A percentile compares a stretch with the other conserved stretches of the same genome.
These are phyloP conservation scores for Hyphopichia homilentoma DNA, from an alignment of 805 yeast genomes.

Conservation along the genomic window DNA sequence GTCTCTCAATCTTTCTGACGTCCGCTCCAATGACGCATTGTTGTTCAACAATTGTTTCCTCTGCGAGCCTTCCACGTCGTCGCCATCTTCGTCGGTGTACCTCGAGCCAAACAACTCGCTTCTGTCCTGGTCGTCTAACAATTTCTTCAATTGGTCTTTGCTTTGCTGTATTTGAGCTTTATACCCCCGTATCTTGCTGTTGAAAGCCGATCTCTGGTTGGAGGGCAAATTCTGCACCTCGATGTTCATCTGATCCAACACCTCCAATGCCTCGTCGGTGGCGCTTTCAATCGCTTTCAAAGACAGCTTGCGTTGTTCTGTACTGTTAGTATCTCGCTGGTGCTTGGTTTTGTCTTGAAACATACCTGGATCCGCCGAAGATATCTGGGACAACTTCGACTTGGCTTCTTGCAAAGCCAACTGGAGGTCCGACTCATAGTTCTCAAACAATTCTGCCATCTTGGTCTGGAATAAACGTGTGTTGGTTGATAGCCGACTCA, in stretches of 20 bases:
- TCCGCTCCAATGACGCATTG: slow-evolving; percentile 75
- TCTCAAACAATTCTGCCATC: slow-evolving; percentile 53
- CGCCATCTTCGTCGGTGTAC: slow-evolving; percentile 32
- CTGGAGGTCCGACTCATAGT: slow-evolving; percentile 70
- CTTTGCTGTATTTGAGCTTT: slow-evolving; percentile 54
- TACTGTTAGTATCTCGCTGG: slow-evolving; percentile 15
- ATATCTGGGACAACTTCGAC: slow-evolving; percentile 56
- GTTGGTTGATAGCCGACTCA: not conserved
- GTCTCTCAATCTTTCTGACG: slow-evolving; percentile 79
- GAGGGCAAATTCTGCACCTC: slow-evolving; percentile 87
- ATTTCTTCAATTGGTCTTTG: slow-evolving; percentile 51
- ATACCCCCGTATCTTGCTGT: slow-evolving; percentile 73
- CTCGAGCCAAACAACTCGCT: slow-evolving; percentile 65
- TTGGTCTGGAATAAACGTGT: slow-evolving; percentile 1
- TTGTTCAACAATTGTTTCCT: slow-evolving; percentile 76
- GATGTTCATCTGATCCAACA: slow-evolving; percentile 80
- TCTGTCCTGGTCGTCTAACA: slow-evolving; percentile 70
- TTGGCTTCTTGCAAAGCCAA: slow-evolving; percentile 67
- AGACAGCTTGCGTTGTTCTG: slow-evolving; percentile 50
- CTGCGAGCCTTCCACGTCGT: slow-evolving; percentile 54
- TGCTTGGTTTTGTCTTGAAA: slow-evolving; percentile 1
- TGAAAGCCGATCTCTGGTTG: slow-evolving; percentile 61
- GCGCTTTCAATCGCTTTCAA: slow-evolving; percentile 61
- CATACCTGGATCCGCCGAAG: slow-evolving; percentile 41
- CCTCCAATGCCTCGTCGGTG: slow-evolving; percentile 77